Evolutionary conservation across 169 alveolate genomes (phyloP), one percentile per base, ranked within the genome.

Genomic region (Blepharisma undulans): DNA sequence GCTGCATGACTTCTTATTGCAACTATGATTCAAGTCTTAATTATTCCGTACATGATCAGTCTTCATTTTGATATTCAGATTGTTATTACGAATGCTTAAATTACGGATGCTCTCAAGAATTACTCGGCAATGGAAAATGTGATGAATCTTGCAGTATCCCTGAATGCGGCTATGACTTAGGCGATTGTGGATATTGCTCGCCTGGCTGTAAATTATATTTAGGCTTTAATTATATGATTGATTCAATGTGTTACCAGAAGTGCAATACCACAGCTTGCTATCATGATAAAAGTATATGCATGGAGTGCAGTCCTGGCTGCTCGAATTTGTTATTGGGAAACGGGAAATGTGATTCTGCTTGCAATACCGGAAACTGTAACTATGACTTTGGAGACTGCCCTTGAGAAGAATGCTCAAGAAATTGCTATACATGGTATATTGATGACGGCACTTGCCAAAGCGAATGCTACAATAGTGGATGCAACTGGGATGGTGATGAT

Each of bases 381-480:
- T 82, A 36, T 60, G 89, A 88, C 32, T 66, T n/a, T 34, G 87
- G 87, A 36, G 92, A 88, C 77, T 88, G 92, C 34, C 22, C 72
- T n/a, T n/a, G 19, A 32, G 59, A 25, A 10, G 76, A 82, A 7
- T 25, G 29, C 29, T 25, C 89, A 4, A 1, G 2, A 22, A 30
- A n/a, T 7, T 32, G 34, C 87, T 29, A 79, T 25, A 25, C 30
- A 79, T 27, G 87, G 16, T 25, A 79, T 33, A 33, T 29, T 33
- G 66, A 32, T 29, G 87, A 79, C 14, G 87, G 87, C 8, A 79
- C 27, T 30, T 79, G 48, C 7, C 25, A 79, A 29, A 21, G 12
- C 7, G 87, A 27, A 1, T 79, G 87, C 87, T 25, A 79, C 25
- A n/a, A 25, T 32, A 30, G 30, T 30, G 87, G 16, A 32, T 79